Percentiles rank a stretch among this genome's conserved stretches.
These are phyloP conservation scores for Cymodocea nodosa DNA, from an alignment of 116 monocot genomes.

Conservation along the genomic window DNA sequence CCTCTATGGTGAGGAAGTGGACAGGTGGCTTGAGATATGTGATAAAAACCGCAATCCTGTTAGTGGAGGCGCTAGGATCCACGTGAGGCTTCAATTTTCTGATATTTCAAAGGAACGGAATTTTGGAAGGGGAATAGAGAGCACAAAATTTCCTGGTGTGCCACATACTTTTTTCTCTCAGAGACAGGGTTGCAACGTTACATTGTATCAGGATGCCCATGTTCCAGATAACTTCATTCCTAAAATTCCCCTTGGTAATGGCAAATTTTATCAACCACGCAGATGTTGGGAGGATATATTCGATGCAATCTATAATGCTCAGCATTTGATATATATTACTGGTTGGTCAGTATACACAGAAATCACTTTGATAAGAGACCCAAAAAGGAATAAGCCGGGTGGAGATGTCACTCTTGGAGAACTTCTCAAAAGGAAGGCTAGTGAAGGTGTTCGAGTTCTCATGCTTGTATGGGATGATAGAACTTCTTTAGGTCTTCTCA, in stretches of 20 bases:
- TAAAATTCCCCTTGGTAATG: slow-evolving; percentile 21
- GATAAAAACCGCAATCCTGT: slow-evolving; percentile 23
- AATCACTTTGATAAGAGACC: slow-evolving; percentile 49
- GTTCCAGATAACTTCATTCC: slow-evolving; percentile 32
- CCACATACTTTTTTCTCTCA: slow-evolving; percentile 58
- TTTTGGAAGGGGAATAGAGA: slow-evolving; percentile 29
- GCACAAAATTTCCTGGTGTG: slow-evolving; percentile 32
- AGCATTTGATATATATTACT: slow-evolving; percentile 50
- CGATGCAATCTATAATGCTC: slow-evolving; percentile 45
- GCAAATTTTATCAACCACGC: slow-evolving; percentile 40
- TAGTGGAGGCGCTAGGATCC: slow-evolving; percentile 31
- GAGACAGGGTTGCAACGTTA: slow-evolving; percentile 43
- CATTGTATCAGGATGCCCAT: slow-evolving; percentile 60
- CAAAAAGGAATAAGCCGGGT: slow-evolving; percentile 18
- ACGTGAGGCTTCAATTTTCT: slow-evolving; percentile 36
- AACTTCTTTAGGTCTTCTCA: slow-evolving; percentile 45
- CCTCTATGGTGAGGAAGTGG: slow-evolving; percentile 18
- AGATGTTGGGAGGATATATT: slow-evolving; percentile 72
- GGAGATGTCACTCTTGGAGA: slow-evolving; percentile 51
- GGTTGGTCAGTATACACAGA: slow-evolving; percentile 65
- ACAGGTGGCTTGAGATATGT: slow-evolving; percentile 41
- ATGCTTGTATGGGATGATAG: slow-evolving; percentile 77
- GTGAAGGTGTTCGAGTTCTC: slow-evolving; percentile 51
- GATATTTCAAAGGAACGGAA: slow-evolving; percentile 23
- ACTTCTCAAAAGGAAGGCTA: slow-evolving; percentile 54